Base-by-base conservation (phyloP, 176 grass and related monocot genomes). In the Musa itinerans region DNA sequence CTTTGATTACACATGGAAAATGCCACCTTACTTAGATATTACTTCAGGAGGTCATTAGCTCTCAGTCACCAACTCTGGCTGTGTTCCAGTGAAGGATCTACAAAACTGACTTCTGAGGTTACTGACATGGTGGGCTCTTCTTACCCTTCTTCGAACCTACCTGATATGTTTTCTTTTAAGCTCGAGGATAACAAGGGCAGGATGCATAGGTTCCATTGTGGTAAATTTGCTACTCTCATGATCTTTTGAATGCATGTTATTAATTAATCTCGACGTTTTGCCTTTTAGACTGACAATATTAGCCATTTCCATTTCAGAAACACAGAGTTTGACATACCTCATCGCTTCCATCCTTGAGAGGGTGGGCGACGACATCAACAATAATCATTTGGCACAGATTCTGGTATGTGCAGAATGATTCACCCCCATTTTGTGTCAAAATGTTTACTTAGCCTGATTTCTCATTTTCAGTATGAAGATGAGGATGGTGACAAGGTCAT, bases 401-500 rank as follows among this genome's bases (percentile, higher is more conserved):
- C 69, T 91, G 86, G 88, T 91, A 81, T 23, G 1, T n/a, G 25
- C 20, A 13, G 19, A 73, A 53, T 29, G 22, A 9, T 70, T 79
- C 24, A 43, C 54, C 19, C 29, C 2, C n/a, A 10, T 66, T 24
- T 26, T 15, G 11, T 0, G 50, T 24, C 14, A 54, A 63, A 78
- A 25, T 17, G 53, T 50, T 43, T 75, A 16, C 14, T 75, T 78
- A 65, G 52, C 24, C 16, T 84, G 34, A 57, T 75, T 74, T 15
- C 26, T 58, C 23, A 34, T 6, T 1, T 76, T 71, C 78, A 96
- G 89, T 96, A 96, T 54, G 89, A 92, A 80, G 92, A 96, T 52
- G 89, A 96, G 69, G 92, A 96, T 80, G 29, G 43, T 24, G 92
- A 96, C 81, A 92, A 77, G 70, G 92, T 92, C 53, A 73, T 96